Evolutionary conservation across 148 eudicot genomes (phyloP).

Genomic region (Beta vulgaris): DNA sequence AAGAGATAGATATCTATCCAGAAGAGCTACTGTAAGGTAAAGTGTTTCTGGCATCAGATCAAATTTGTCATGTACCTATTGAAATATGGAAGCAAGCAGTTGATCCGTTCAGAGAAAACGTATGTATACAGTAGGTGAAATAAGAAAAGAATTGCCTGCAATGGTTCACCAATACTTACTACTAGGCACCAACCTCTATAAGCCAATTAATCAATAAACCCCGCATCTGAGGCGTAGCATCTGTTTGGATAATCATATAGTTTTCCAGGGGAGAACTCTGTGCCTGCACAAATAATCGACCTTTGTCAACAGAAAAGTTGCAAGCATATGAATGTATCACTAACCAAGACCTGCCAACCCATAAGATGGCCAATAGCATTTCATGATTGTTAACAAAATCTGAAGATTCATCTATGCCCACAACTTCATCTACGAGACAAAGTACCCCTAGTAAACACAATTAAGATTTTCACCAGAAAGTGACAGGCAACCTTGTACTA

Average conservation of each 20-base stretch:
- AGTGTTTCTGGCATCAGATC: constrained; percentile 93
- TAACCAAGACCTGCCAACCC: neutral
- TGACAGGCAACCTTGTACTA: neutral
- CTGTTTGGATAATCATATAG: constrained; percentile 67
- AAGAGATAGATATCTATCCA: constrained; percentile 67
- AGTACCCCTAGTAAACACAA: neutral
- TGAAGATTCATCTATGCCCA: neutral
- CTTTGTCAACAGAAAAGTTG: neutral
- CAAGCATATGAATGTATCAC: neutral
- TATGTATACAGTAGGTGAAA: neutral
- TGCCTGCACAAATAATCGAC: constrained; percentile 40
- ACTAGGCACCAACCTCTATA: constrained; percentile 52
- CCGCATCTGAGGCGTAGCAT: constrained; percentile 81
- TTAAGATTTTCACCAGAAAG: neutral
- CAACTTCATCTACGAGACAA: neutral
- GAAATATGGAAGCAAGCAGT: constrained; percentile 19
- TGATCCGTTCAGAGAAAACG: neutral
- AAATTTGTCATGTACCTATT: constrained; percentile 77
- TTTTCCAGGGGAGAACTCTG: constrained; percentile 43
- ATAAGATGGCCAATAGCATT: neutral
- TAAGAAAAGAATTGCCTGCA: neutral
- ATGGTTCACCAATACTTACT: constrained; percentile 2
- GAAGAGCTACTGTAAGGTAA: constrained; percentile 69
- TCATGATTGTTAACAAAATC: neutral
- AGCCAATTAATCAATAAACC: constrained; percentile 89